These are phyloP conservation scores for Fraxinus xanthoxyloides DNA, from an alignment of 305 asterid species.

Conservation along the genomic window DNA sequence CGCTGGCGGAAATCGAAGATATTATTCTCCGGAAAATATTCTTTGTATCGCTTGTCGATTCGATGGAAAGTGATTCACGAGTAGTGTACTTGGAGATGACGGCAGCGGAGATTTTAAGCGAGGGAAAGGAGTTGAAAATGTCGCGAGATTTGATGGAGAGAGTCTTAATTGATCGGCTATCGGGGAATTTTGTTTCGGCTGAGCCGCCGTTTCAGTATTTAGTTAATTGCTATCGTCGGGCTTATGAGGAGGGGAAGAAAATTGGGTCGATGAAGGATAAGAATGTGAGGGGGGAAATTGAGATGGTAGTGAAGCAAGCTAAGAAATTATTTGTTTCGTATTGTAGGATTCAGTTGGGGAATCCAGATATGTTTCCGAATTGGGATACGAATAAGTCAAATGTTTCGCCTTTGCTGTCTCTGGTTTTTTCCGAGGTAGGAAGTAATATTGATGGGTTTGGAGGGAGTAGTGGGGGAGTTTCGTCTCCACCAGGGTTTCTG, in stretches of 20 bases:
- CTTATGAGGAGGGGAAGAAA: slow-evolving; percentile 74
- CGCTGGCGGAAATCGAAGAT: slow-evolving; percentile 88
- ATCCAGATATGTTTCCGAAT: slow-evolving; percentile 83
- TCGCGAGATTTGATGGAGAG: slow-evolving; percentile 82
- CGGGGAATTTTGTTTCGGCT: slow-evolving; percentile 57
- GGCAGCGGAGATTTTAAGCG: slow-evolving; percentile 88
- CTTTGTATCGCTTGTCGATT: slow-evolving; percentile 65
- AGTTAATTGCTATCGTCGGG: slow-evolving; percentile 70
- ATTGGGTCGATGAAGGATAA: slow-evolving; percentile 73
- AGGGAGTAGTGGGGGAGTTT: slow-evolving; percentile 41
- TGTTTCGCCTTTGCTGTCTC: slow-evolving; percentile 70
- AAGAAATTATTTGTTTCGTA: slow-evolving; percentile 69
- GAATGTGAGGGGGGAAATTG: slow-evolving; percentile 62
- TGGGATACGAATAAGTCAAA: slow-evolving; percentile 38
- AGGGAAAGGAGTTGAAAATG: slow-evolving; percentile 66
- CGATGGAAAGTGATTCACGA: slow-evolving; percentile 69
- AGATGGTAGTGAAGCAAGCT: slow-evolving; percentile 62
- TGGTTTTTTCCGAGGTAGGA: slow-evolving; percentile 70
- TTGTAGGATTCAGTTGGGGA: slow-evolving; percentile 75
- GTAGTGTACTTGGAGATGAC: slow-evolving; percentile 68
- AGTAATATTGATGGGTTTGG: slow-evolving; percentile 65
- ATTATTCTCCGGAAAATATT: slow-evolving; percentile 80
- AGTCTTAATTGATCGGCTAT: slow-evolving; percentile 75
- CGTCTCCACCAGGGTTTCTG: slow-evolving; percentile 67
- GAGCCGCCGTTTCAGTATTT: slow-evolving; percentile 80